These are phyloP conservation scores for Boletus sp. DNA, from an alignment of 768 basidiomycete genomes.

Conservation along the genomic window DNA sequence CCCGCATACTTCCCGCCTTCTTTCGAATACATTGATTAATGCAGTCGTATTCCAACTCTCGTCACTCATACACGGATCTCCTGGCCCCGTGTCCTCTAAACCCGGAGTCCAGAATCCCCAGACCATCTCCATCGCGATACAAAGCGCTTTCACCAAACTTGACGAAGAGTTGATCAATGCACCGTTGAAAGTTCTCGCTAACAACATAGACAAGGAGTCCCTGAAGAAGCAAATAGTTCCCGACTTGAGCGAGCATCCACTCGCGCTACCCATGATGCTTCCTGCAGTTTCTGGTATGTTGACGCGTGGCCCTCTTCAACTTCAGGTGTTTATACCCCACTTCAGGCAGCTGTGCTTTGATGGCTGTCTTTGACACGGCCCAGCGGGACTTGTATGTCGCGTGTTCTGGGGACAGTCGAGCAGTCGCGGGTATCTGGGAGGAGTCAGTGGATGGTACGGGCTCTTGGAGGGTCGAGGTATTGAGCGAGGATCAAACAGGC, in stretches of 20 bases:
- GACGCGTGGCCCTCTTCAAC: constrained; percentile 4
- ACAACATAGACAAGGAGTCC: constrained; percentile 50
- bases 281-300: constrained; percentile 73
- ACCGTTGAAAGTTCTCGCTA: constrained; percentile 70
- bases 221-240: constrained; percentile 53
- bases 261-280: constrained; percentile 68
- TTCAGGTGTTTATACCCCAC: constrained; percentile 8
- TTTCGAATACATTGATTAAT: constrained; percentile 81
- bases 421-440: constrained; percentile 93
- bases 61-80: constrained; percentile 41
- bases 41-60: constrained; percentile 78
- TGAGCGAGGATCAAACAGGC: constrained; percentile 96
- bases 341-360: constrained; percentile 85
- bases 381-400: constrained; percentile 85
- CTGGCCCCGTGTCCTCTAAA: constrained; percentile 36
- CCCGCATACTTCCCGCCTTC: constrained; percentile 75
- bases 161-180: constrained; percentile 82
- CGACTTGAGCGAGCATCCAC: constrained; percentile 68
- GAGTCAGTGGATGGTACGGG: constrained; percentile 61
- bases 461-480: constrained; percentile 88
- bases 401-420: constrained; percentile 89
- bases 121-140: constrained; percentile 66
- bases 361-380: constrained; percentile 85
- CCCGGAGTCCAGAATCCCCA: constrained; percentile 41
- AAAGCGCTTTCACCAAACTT: constrained; percentile 75